Percentiles rank a stretch among this genome's conserved stretches.
Conservation (phyloP, 129 eudicot species). For the Tagetes patula region DNA sequence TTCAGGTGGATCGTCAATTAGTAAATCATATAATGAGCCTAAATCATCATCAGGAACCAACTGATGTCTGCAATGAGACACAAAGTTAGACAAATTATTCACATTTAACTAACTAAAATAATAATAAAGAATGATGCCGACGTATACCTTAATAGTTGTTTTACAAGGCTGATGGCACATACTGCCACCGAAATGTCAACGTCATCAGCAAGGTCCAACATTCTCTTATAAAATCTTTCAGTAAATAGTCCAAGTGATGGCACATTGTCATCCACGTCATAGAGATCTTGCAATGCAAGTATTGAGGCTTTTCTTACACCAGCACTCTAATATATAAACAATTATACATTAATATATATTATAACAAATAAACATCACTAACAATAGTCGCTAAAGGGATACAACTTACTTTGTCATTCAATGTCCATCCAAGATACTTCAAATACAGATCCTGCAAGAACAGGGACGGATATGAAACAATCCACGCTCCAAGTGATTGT, state of each 20-base stretch:
- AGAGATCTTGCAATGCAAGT: slow-evolving; percentile 83
- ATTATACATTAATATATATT: neutral
- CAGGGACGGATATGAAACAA: slow-evolving; percentile 83
- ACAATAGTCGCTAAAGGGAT: neutral
- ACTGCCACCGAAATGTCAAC: slow-evolving; percentile 91
- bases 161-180: slow-evolving; percentile 92
- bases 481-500: slow-evolving; percentile 94
- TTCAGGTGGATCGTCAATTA: slow-evolving; percentile 92
- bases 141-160: slow-evolving; percentile 75
- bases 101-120: neutral
- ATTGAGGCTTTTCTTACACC: slow-evolving; percentile 94
- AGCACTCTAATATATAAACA: slow-evolving; percentile 58
- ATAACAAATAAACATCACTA: slow-evolving; percentile 2
- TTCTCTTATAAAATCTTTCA: slow-evolving; percentile 75
- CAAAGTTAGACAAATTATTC: slow-evolving; percentile 2
- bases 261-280: slow-evolving; percentile 93
- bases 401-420: slow-evolving; percentile 82
- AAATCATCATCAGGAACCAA: slow-evolving; percentile 89
- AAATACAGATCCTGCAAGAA: slow-evolving; percentile 93
- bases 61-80: slow-evolving; percentile 71
- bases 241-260: slow-evolving; percentile 93
- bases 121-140: neutral
- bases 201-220: slow-evolving; percentile 98
- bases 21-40: slow-evolving; percentile 84
- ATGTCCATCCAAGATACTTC: slow-evolving; percentile 98